Evolutionary conservation across 306 rosid species (phyloP), one percentile per base, ranked within the genome.

Genomic region (Clitoria ternatea): DNA sequence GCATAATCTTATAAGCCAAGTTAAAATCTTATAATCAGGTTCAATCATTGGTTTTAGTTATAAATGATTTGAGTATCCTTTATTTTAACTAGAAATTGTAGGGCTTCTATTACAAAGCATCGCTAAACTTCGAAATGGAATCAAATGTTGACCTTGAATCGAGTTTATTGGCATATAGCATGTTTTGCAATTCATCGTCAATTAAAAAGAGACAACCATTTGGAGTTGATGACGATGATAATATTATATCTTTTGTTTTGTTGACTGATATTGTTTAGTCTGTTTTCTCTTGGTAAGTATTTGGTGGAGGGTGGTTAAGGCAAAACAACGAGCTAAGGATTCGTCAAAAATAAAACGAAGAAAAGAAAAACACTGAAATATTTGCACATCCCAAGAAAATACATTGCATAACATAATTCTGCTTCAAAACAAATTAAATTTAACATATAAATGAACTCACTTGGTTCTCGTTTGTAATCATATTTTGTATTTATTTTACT

Each of bases 31-130:
- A 56, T 27, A 55, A 43, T 59, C 63, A 48, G 59, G 57, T 47
- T 23, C 61, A 66, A 68, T 68, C 48, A 76, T 69, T 69, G 70
- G 23, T 48, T 37, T 1, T 37, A 35, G 19, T 44, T 13, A 43
- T 52, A 36, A 37, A 73, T 32, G 62, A 47, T 72, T 72, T 61
- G 37, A 8, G 69, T 32, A 36, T 17, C 45, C 30, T 23, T 39
- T 53, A 15, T 39, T 50, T 50, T 37, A 1, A 2, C 5, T 20
- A 29, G 17, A 15, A 40, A 22, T 6, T 47, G 3, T 24, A 33
- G 9, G 61, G 61, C 22, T 66, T 66, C 3, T n/a, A 23, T 55
- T 66, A 10, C 35, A 50, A 6, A 39, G 23, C 65, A 37, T 64
- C 47, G 27, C 36, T 19, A 27, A 39, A 27, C 65, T 39, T 45